Conservation (phyloP, 495 filamentous ascomycete genomes). For the Neurospora sublineolata region DNA sequence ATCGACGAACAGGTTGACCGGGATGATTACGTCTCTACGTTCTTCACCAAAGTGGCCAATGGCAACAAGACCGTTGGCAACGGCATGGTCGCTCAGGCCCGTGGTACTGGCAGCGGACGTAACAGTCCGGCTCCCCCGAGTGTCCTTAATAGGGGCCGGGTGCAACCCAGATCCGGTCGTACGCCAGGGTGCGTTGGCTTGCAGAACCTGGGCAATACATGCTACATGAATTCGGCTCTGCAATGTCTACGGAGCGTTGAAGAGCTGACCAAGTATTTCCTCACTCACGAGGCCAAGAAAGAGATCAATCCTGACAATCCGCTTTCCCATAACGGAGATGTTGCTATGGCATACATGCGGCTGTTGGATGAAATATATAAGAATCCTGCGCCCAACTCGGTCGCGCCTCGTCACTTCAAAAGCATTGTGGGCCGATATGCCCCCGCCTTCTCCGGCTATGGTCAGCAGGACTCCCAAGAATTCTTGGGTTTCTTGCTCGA, state of each 20-base stretch:
- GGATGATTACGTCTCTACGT: constrained; percentile 53
- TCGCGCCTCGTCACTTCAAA: constrained; percentile 71
- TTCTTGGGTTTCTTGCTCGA: constrained; percentile 95
- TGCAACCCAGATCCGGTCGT: constrained; percentile 47
- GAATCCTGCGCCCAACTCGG: constrained; percentile 44
- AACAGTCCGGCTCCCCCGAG: constrained; percentile 50
- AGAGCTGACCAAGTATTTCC: constrained; percentile 83
- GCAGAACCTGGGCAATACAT: constrained; percentile 88
- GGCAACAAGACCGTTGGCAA: constrained; percentile 22
- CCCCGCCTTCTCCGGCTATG: constrained; percentile 81
- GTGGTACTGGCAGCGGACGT: constrained; percentile 39
- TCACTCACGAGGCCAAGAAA: constrained; percentile 56
- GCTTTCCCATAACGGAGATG: constrained; percentile 68
- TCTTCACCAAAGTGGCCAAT: not conserved
- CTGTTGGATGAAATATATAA: constrained; percentile 65
- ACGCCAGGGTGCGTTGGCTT: constrained; percentile 67
- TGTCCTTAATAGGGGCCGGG: constrained; percentile 53
- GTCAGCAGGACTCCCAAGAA: constrained; percentile 94
- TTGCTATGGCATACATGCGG: constrained; percentile 68
- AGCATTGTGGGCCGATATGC: constrained; percentile 65
- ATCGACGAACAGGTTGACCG: constrained; percentile 63
- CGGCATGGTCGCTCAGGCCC: constrained; percentile 20
- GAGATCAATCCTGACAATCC: constrained; percentile 80
- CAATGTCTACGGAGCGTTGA: constrained; percentile 88
- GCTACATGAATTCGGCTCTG: constrained; percentile 96